Evolutionary conservation across 1,284 basidiomycete species (phyloP).

Genomic region (Papiliotrema fonsecae): DNA sequence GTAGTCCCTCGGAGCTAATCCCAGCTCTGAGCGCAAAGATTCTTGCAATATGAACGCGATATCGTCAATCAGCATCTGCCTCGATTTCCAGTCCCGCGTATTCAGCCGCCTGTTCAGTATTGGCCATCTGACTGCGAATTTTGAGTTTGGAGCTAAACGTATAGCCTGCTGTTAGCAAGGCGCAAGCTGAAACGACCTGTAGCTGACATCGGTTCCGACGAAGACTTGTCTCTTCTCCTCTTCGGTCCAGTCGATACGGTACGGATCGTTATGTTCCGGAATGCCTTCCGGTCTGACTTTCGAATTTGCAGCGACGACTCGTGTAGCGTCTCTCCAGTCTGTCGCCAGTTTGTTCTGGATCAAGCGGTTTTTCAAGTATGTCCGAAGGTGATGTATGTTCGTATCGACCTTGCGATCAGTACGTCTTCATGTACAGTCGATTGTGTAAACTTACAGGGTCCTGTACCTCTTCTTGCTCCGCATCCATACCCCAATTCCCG

Average conservation of each 20-base stretch:
- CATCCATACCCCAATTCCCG: conserved; percentile 4
- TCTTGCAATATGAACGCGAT: conserved; percentile 65
- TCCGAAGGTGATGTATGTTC: conserved; percentile 65
- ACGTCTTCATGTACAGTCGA: conserved; percentile 13
- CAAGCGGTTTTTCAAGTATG: conserved; percentile 76
- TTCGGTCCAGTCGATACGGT: conserved; percentile 73
- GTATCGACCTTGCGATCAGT: conserved; percentile 57
- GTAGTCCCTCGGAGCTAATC: conserved; percentile 56
- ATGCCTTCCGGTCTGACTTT: conserved; percentile 64
- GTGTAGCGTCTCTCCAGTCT: conserved; percentile 65
- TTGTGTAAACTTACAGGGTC: conserved; percentile 9
- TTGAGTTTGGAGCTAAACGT: conserved; percentile 40
- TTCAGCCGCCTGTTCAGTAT: conserved; percentile 73
- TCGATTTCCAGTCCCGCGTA: conserved; percentile 65
- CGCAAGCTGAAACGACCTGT: not conserved
- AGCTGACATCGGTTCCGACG: conserved; percentile 53
- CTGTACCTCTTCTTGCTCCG: conserved; percentile 5
- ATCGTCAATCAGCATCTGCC: conserved; percentile 67
- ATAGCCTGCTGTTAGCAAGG: not conserved
- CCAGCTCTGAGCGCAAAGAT: conserved; percentile 60
- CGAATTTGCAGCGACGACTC: conserved; percentile 61
- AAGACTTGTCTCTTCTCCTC: conserved; percentile 28
- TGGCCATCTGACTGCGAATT: conserved; percentile 72
- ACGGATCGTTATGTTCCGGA: conserved; percentile 72
- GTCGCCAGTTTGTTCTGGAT: conserved; percentile 79